Evolutionary conservation across 2,329 filamentous ascomycete genomes (phyloP), one percentile per base, ranked within the genome.

Genomic region (Neophaeococcomyces aloes): DNA sequence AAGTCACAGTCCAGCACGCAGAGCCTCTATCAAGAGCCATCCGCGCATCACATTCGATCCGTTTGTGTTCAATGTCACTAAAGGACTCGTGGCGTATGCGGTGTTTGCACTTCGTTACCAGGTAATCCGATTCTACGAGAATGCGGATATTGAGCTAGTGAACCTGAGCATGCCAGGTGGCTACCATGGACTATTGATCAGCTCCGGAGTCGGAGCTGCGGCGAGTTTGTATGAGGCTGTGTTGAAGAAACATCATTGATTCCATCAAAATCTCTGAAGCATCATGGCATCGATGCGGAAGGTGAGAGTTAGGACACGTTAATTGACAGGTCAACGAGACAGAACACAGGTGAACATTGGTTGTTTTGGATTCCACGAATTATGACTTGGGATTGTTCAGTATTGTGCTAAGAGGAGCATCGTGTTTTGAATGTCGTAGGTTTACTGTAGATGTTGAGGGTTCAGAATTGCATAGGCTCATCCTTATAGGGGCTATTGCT

Each of bases 21-120:
- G 49, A 58, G 52, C 56, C 59, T 53, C 54, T 30, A 42, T 50
- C 29, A 45, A 53, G 42, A 45, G 42, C 14, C 48, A 48, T 27
- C 42, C 48, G 23, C 46, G 49, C 18, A 39, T 48, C 32, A 48
- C 50, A 61, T 78, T 89, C 51, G 91, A 98, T 61, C 88, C 88
- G 3, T 68, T 96, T 59, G 83, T 81, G 17, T 98, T 93, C 67
- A 94, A 88, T 67, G 79, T 96, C 45, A 78, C 78, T 55, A 94
- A 94, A 69, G 88, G 83, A 0, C 61, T 96, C 43, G 64, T 88
- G 47, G 79, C 84, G 6, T 94, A 83, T 62, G 73, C 89, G 27
- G 79, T 94, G 14, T 94, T 88, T 59, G 76, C 73, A 7, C 78
- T 61, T 7, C 56, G 59, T 15, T 64, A 65, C 50, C 59, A 53